phyloP scores from a whole-genome alignment of 176 grass and related monocot species.

The Triticum dicoccoides region DNA sequence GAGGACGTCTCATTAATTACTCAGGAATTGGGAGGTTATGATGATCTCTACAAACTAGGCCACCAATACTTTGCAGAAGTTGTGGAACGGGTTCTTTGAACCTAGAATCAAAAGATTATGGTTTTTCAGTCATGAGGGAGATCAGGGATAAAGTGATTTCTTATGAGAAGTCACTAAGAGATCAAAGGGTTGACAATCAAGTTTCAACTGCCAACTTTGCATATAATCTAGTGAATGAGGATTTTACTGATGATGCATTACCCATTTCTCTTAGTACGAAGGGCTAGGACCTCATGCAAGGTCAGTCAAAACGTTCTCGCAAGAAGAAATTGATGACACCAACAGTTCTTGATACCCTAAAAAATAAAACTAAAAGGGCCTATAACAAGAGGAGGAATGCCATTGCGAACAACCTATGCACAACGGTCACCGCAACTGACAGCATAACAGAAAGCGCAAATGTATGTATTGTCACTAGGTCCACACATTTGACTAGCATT shows the following conservation, averaged over 20 bases:
- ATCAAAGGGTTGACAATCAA: constrained; percentile 73
- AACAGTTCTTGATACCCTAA: constrained; percentile 65
- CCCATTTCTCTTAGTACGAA: constrained; percentile 65
- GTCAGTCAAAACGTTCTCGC: constrained; percentile 51
- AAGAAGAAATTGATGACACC: constrained; percentile 69
- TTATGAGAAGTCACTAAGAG: constrained; percentile 69
- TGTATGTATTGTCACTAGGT: constrained; percentile 47
- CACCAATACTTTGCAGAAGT: constrained; percentile 71
- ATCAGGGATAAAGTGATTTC: constrained; percentile 79
- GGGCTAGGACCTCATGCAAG: constrained; percentile 70
- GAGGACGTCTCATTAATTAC: constrained; percentile 20
- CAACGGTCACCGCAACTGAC: constrained; percentile 3
- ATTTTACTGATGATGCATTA: constrained; percentile 68
- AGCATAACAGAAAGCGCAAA: constrained; percentile 37
- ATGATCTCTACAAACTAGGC: constrained; percentile 68
- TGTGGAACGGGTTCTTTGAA: constrained; percentile 66
- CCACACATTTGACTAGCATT: not conserved
- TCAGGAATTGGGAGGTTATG: constrained; percentile 60
- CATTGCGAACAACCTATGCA: constrained; percentile 47
- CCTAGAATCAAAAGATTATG: constrained; percentile 60
- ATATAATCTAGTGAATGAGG: constrained; percentile 80
- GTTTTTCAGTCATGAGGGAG: constrained; percentile 73
- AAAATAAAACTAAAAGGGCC: constrained; percentile 71
- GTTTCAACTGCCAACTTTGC: constrained; percentile 64
- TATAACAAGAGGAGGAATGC: constrained; percentile 70